These are phyloP conservation scores for Elaeagnus macrophylla DNA, from an alignment of 306 rosid species.

Conservation along the genomic window DNA sequence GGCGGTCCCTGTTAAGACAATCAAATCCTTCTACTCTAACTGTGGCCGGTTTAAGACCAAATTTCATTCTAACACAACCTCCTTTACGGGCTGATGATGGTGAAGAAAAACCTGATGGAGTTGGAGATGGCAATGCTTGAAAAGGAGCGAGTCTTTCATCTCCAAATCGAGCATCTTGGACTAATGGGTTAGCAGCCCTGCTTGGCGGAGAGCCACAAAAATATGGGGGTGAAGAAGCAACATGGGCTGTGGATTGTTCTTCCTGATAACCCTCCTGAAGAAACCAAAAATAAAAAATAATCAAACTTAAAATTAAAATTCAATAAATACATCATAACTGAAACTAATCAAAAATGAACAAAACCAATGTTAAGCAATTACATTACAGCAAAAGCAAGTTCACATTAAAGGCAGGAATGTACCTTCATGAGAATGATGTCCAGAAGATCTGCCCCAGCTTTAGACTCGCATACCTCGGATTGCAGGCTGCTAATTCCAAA, in stretches of 20 bases:
- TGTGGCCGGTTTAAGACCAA: constrained; percentile 65
- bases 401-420: neutral
- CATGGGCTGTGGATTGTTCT: constrained; percentile 34
- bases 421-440: constrained; percentile 72
- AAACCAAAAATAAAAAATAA: constrained; percentile 11
- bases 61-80: constrained; percentile 51
- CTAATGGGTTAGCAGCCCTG: constrained; percentile 68
- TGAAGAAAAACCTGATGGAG: constrained; percentile 46
- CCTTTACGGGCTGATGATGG: constrained; percentile 27
- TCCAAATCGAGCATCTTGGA: constrained; percentile 62
- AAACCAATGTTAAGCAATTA: neutral
- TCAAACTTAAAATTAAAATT: too few species aligned
- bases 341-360: neutral
- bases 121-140: constrained; percentile 22
- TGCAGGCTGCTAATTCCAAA: constrained; percentile 9
- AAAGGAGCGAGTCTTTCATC: constrained; percentile 40
- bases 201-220: constrained; percentile 80
- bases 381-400: neutral
- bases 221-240: constrained; percentile 72
- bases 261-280: constrained; percentile 52
- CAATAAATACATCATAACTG: neutral
- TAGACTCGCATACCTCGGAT: constrained; percentile 42
- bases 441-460: constrained; percentile 74
- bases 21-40: constrained; percentile 89
- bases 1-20: constrained; percentile 68